Conservation (phyloP, 345 rosid species). For the Pugionium dolabratum region DNA sequence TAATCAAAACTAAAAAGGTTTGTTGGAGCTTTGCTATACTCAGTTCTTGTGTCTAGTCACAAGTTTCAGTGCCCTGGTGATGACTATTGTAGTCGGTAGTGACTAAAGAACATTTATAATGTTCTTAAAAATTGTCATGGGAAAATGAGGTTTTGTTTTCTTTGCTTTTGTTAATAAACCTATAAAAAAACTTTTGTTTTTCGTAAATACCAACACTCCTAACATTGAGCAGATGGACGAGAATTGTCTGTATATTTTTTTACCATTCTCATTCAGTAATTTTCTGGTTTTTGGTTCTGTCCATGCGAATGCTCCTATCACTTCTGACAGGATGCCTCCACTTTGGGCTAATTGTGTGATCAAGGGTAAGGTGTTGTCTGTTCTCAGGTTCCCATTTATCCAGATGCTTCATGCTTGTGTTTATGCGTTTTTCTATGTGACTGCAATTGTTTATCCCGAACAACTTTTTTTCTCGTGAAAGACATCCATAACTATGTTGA, state of each 20-base stretch:
- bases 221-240: neutral
- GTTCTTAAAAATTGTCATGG: neutral
- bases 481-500: slow-evolving; percentile 16
- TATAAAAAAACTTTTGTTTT: neutral
- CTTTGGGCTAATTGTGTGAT: slow-evolving; percentile 70
- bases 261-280: slow-evolving; percentile 19
- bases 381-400: slow-evolving; percentile 27
- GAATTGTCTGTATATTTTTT: slow-evolving; percentile 8
- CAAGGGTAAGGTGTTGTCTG: slow-evolving; percentile 44
- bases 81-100: slow-evolving; percentile 27
- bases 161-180: slow-evolving; percentile 14
- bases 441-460: slow-evolving; percentile 1
- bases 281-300: slow-evolving; percentile 39
- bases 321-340: slow-evolving; percentile 81
- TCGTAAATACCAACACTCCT: neutral
- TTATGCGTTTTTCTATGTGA: slow-evolving; percentile 7
- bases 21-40: slow-evolving; percentile 34
- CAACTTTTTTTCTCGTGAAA: slow-evolving; percentile 3
- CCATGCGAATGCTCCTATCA: slow-evolving; percentile 68
- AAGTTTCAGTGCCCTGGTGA: slow-evolving; percentile 27
- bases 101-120: neutral
- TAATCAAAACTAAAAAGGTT: slow-evolving; percentile 34
- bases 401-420: slow-evolving; percentile 59
- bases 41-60: slow-evolving; percentile 28
- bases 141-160: neutral